Base-by-base conservation (phyloP, 2,329 filamentous ascomycete species). In the Fusarium zealandicum region DNA sequence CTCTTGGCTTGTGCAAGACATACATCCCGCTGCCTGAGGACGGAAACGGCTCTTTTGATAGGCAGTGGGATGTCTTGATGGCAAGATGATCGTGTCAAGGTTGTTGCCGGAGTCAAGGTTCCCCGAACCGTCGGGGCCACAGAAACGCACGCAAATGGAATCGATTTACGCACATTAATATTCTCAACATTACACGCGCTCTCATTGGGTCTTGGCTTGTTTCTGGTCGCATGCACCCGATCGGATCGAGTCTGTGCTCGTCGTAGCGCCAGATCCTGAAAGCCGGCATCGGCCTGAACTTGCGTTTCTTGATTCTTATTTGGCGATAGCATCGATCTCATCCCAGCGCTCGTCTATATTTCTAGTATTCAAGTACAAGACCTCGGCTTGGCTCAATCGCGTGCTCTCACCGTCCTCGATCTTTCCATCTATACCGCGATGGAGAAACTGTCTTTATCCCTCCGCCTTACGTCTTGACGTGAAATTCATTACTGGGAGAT, bases 401-500 rank as follows among this genome's bases (percentile, higher is more conserved):
- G 7, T 25, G 22, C 22, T 25, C 3, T 6, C 22, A 25, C 22
- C n/a, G n/a, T n/a, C n/a, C n/a, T 8, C 22, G 8, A 25, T 7
- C n/a, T n/a, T n/a, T n/a, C 20, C 20, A 9, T 25, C 22, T 25
- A 7, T 25, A 25, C 20, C 6, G 8, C 22, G 2, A 25, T 25
- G n/a, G n/a, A n/a, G n/a, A n/a, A n/a, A n/a, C n/a, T n/a, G 22
- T 8, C 22, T 25, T 25, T 8, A 8, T 7, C 22, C 22, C 6
- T 22, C 4, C 13, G 18, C n/a, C 16, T 13, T 10, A 54, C 3
- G 51, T 54, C 32, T 54, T 54, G 2, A 54, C 51, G 12, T 54
- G 51, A 36, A 54, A 54, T 12, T 49, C 44, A 18, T 43, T 54
- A n/a, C 3, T 49, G 1, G 44, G 44, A 1, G 45, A 32, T 8